phyloP scores from a whole-genome alignment of 495 filamentous ascomycete genomes.

The Aspergillus leporis region DNA sequence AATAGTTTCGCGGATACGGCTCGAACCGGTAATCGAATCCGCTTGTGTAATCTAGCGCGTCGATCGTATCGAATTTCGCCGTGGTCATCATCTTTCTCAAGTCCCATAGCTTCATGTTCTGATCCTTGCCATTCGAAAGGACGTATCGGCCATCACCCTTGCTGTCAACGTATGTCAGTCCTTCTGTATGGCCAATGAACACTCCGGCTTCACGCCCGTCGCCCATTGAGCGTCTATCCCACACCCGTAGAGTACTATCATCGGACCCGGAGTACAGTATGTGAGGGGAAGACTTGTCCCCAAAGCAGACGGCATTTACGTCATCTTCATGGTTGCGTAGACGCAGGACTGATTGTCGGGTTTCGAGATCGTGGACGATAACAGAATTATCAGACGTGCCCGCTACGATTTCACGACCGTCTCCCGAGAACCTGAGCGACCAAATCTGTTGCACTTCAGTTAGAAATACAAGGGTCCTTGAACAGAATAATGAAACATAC shows the following conservation, averaged over 20 bases:
- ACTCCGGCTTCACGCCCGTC: slow-evolving; percentile 86
- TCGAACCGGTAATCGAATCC: slow-evolving; percentile 87
- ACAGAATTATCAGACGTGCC: slow-evolving; percentile 78
- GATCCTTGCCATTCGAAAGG: slow-evolving; percentile 92
- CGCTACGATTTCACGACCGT: slow-evolving; percentile 87
- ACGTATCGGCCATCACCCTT: slow-evolving; percentile 96
- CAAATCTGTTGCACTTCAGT: slow-evolving; percentile 61
- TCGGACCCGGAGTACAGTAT: slow-evolving; percentile 97
- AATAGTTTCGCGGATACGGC: slow-evolving; percentile 65
- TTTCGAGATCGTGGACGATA: slow-evolving; percentile 92
- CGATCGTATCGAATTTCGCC: slow-evolving; percentile 56
- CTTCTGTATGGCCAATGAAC: slow-evolving; percentile 92
- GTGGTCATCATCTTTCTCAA: slow-evolving; percentile 78
- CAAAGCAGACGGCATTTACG: slow-evolving; percentile 97
- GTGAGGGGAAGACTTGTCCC: slow-evolving; percentile 84
- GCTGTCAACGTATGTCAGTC: slow-evolving; percentile 91
- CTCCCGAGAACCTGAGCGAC: slow-evolving; percentile 90
- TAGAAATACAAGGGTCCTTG: slow-evolving; percentile 13
- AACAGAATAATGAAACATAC: slow-evolving; percentile 32
- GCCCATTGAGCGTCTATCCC: slow-evolving; percentile 90
- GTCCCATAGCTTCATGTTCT: slow-evolving; percentile 98
- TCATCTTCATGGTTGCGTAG: slow-evolving; percentile 81
- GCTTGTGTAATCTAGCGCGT: slow-evolving; percentile 57
- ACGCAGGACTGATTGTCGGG: slow-evolving; percentile 66
- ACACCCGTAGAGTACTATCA: slow-evolving; percentile 71